phyloP scores from a whole-genome alignment of 2,329 filamentous ascomycete genomes.

The Beauveria varroae region DNA sequence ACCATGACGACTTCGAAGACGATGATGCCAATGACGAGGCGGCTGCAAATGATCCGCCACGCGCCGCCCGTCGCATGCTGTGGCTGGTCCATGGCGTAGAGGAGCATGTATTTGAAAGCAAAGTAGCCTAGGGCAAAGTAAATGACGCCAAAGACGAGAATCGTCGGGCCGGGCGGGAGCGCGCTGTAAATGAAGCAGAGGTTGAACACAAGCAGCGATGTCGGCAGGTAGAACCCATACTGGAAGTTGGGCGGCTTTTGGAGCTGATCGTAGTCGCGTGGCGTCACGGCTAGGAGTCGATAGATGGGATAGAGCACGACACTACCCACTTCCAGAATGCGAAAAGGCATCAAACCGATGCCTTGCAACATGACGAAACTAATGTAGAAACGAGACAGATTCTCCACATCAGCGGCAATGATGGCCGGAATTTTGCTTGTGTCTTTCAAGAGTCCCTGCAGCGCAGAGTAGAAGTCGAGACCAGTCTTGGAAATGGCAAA shows the following conservation, averaged over 20 bases:
- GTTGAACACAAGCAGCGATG: constrained; percentile 86
- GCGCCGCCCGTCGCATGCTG: constrained; percentile 88
- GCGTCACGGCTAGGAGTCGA: constrained; percentile 72
- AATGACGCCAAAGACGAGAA: constrained; percentile 72
- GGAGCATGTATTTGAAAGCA: constrained; percentile 92
- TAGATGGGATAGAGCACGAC: constrained; percentile 78
- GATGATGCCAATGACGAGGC: constrained; percentile 75
- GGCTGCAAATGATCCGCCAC: constrained; percentile 95
- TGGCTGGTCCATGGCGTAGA: constrained; percentile 97
- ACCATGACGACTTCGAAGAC: constrained; percentile 90
- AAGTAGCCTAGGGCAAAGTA: constrained; percentile 83
- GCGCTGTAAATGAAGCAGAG: constrained; percentile 94
- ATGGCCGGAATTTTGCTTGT: constrained; percentile 68
- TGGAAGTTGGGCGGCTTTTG: constrained; percentile 79
- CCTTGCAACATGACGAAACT: constrained; percentile 93
- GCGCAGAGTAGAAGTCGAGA: constrained; percentile 62
- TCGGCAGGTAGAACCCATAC: constrained; percentile 93
- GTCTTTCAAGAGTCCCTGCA: constrained; percentile 70
- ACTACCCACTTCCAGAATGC: constrained; percentile 81
- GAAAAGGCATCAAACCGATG: constrained; percentile 87
- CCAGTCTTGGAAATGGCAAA: constrained; percentile 85
- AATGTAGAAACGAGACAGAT: constrained; percentile 76
- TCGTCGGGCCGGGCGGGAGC: constrained; percentile 68
- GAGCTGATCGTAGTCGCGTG: constrained; percentile 79
- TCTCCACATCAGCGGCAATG: constrained; percentile 68